A percentile compares a stretch with the other conserved stretches of the same genome.
Evolutionary conservation across 2,329 filamentous ascomycete species (phyloP).

Genomic region (Ophiostoma novo-ulmi): DNA sequence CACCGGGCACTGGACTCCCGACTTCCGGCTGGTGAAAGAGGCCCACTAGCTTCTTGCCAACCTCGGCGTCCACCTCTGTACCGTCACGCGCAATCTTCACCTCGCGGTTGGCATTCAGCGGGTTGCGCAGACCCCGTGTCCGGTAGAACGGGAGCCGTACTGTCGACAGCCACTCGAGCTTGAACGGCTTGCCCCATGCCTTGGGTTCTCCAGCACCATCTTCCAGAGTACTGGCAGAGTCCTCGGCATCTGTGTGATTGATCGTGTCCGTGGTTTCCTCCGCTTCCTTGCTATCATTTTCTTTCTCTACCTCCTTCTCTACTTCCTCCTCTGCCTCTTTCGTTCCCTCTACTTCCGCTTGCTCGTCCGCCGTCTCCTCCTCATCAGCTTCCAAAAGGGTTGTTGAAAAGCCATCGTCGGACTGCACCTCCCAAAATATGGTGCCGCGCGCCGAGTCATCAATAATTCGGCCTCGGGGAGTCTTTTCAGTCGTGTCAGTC

Average conservation of each 20-base stretch:
- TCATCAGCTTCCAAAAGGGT: neutral
- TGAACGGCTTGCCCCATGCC: slow-evolving; percentile 86
- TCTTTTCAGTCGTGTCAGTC: slow-evolving; percentile 70
- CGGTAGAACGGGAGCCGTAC: slow-evolving; percentile 80
- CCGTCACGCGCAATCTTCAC: slow-evolving; percentile 95
- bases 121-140: slow-evolving; percentile 80
- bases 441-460: slow-evolving; percentile 91
- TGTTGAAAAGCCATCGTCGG: slow-evolving; percentile 31
- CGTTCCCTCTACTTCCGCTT: neutral
- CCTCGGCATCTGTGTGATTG: neutral
- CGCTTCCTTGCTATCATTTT: slow-evolving; percentile 26
- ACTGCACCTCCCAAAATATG: slow-evolving; percentile 89
- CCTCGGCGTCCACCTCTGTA: slow-evolving; percentile 80
- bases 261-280: too few species aligned
- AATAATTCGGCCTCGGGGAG: slow-evolving; percentile 80
- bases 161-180: slow-evolving; percentile 84
- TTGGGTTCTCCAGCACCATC: slow-evolving; percentile 48
- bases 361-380: neutral
- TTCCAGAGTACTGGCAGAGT: neutral
- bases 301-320: neutral
- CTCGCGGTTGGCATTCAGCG: slow-evolving; percentile 91
- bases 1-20: neutral
- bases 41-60: slow-evolving; percentile 70
- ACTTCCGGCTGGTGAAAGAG: slow-evolving; percentile 61
- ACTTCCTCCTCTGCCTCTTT: neutral